A percentile compares a stretch with the other conserved stretches of the same genome.
Evolutionary conservation across 306 rosid genomes (phyloP).

Genomic region (Castanopsis chinensis): DNA sequence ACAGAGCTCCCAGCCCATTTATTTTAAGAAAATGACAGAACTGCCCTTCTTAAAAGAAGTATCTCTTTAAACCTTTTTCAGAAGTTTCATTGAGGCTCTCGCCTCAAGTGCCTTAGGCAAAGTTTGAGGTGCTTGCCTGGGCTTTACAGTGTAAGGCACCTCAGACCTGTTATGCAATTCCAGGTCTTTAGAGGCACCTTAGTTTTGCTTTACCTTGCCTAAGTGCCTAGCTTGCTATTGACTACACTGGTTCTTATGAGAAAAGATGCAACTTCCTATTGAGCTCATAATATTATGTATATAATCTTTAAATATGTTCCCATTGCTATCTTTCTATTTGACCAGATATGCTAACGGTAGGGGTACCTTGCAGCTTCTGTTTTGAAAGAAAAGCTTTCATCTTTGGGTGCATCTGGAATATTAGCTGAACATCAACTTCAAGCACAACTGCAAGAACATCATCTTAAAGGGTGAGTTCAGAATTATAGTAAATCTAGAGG

Average conservation of each 20-base stretch:
- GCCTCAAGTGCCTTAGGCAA: too few relatives aligned
- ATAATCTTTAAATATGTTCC: constrained; percentile 10
- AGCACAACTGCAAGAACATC: constrained; percentile 95
- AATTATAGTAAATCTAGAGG: constrained; percentile 13
- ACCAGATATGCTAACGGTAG: constrained; percentile 36
- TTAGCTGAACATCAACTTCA: constrained; percentile 99
- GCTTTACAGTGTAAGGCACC: too few relatives aligned
- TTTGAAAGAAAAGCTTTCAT: constrained; percentile 82
- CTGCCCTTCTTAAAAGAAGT: too few relatives aligned
- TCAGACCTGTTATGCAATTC: too few relatives aligned
- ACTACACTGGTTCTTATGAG: background rate
- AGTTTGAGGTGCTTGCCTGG: too few relatives aligned
- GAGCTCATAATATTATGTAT: background rate
- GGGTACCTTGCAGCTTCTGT: constrained; percentile 75
- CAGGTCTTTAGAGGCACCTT: too few relatives aligned
- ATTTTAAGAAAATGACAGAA: too few relatives aligned
- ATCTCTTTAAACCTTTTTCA: too few relatives aligned
- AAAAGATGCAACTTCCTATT: background rate
- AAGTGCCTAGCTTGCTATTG: too few relatives aligned
- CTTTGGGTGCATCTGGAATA: constrained; percentile 95
- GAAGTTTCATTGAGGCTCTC: too few relatives aligned
- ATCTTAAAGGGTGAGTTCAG: constrained; percentile 72
- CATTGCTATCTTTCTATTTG: constrained; percentile 16
- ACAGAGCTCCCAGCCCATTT: too few relatives aligned
- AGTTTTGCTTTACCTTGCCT: too few relatives aligned